phyloP scores from a whole-genome alignment of 176 grass and related monocot species.

The Oryza nivara region DNA sequence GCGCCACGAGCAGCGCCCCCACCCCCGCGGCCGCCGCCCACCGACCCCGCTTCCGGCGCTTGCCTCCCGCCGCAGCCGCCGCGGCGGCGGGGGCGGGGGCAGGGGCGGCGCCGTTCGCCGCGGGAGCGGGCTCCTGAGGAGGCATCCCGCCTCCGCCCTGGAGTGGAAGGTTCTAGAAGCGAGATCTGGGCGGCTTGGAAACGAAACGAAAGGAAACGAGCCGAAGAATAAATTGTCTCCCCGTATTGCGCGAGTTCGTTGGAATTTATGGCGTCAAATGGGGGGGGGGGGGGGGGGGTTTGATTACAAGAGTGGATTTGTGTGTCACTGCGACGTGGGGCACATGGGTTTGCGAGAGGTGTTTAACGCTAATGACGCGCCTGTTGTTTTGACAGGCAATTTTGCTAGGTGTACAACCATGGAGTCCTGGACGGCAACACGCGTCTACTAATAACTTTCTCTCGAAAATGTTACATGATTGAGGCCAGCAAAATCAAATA shows the following conservation, averaged over 20 bases:
- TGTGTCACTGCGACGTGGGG: constrained; percentile 23
- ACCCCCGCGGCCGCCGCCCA: constrained; percentile 48
- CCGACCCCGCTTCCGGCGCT: neutral
- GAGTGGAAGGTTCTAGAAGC: constrained; percentile 43
- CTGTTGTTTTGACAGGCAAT: constrained; percentile 21
- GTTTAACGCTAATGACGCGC: constrained; percentile 8
- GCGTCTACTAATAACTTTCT: too few species aligned
- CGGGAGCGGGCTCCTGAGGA: constrained; percentile 11
- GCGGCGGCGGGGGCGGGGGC: neutral
- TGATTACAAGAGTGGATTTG: constrained; percentile 4
- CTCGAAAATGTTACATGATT: too few species aligned
- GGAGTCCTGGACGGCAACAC: too few species aligned
- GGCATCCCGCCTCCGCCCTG: constrained; percentile 29
- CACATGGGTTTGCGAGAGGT: neutral
- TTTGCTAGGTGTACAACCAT: neutral
- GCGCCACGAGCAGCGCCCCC: constrained; percentile 53
- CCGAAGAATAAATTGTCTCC: constrained; percentile 28
- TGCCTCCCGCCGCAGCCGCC: neutral
- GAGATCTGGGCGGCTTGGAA: constrained; percentile 35
- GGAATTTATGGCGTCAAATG: constrained; percentile 32
- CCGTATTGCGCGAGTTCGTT: constrained; percentile 10
- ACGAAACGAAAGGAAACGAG: too few species aligned
- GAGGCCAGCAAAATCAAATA: too few species aligned
- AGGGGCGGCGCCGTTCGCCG: neutral
- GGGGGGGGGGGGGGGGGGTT: neutral